phyloP scores from a whole-genome alignment of 768 basidiomycete species.

The Cubamyces sp. region DNA sequence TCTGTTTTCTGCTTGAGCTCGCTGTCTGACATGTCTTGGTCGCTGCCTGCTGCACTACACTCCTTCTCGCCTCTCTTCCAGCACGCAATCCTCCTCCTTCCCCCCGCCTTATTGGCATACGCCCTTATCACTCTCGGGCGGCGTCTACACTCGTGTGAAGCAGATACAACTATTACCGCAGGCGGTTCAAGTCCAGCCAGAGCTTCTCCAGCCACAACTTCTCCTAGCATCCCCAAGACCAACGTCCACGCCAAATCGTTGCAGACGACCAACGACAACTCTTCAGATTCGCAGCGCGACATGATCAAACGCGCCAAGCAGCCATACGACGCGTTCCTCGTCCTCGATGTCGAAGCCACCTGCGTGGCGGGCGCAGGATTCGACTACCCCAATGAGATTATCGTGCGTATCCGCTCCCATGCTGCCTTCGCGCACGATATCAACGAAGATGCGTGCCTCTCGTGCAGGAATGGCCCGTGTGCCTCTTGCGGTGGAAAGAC shows the following conservation, averaged over 20 bases:
- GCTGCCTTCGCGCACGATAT: neutral
- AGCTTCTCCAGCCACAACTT: neutral
- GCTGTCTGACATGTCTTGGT: constrained; percentile 21
- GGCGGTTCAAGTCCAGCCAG: neutral
- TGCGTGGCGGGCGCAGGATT: constrained; percentile 71
- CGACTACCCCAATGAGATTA: constrained; percentile 93
- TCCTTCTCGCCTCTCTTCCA: constrained; percentile 12
- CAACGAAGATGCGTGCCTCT: constrained; percentile 3
- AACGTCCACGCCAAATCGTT: neutral
- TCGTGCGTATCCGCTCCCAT: constrained; percentile 56
- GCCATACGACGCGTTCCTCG: constrained; percentile 77
- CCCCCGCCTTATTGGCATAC: neutral
- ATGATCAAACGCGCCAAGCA: constrained; percentile 39
- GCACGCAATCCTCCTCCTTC: constrained; percentile 1
- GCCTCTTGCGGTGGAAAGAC: constrained; percentile 83
- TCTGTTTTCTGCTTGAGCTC: neutral
- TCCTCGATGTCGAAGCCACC: constrained; percentile 90
- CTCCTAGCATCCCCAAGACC: constrained; percentile 3
- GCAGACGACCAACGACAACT: neutral
- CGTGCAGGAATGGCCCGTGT: constrained; percentile 89
- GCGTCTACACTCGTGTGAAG: constrained; percentile 19
- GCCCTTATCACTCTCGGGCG: constrained; percentile 10
- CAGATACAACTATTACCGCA: constrained; percentile 3
- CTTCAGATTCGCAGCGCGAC: neutral
- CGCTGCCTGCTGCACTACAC: constrained; percentile 4